Percentiles rank a stretch among this genome's conserved stretches.
These are phyloP conservation scores for Epichloe scottii DNA, from an alignment of 2,329 filamentous ascomycete species.

Conservation along the genomic window DNA sequence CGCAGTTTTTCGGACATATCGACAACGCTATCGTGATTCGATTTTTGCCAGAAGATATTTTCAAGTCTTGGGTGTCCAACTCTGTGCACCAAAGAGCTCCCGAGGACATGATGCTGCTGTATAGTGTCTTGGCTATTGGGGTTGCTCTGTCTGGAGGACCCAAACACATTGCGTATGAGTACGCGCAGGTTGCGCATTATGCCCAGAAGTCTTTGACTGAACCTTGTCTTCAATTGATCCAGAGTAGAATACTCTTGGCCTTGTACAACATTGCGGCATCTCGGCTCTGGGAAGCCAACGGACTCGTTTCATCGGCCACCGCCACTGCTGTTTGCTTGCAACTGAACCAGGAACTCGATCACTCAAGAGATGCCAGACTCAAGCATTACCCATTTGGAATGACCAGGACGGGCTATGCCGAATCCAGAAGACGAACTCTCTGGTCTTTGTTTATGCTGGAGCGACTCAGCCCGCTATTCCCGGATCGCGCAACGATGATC, in stretches of 20 bases:
- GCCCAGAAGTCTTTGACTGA: conserved; percentile 26
- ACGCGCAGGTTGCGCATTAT: conserved; percentile 42
- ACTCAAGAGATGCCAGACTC: conserved; percentile 26
- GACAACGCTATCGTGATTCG: conserved; percentile 29
- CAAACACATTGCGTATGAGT: conserved; percentile 25
- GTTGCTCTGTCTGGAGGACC: conserved; percentile 26
- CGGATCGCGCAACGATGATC: conserved; percentile 40
- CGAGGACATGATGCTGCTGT: conserved; percentile 34
- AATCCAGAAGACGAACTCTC: conserved; percentile 58
- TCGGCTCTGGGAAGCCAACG: conserved; percentile 47
- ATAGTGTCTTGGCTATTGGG: conserved; percentile 30
- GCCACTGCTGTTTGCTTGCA: conserved; percentile 46
- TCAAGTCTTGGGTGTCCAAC: conserved; percentile 24
- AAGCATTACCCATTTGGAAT: conserved; percentile 43
- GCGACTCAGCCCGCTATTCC: conserved; percentile 48
- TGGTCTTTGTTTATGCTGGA: conserved; percentile 63
- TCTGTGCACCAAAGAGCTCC: conserved; percentile 23
- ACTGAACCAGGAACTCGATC: conserved; percentile 49
- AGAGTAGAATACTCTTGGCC: conserved; percentile 53
- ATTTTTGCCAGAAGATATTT: conserved; percentile 28
- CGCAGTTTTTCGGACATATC: conserved; percentile 30
- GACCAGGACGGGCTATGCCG: conserved; percentile 43
- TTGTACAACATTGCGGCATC: conserved; percentile 53
- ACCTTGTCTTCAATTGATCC: conserved; percentile 46
- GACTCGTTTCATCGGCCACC: conserved; percentile 50